Evolutionary conservation across 495 filamentous ascomycete genomes (phyloP).

Genomic region (Penicillium angulare): DNA sequence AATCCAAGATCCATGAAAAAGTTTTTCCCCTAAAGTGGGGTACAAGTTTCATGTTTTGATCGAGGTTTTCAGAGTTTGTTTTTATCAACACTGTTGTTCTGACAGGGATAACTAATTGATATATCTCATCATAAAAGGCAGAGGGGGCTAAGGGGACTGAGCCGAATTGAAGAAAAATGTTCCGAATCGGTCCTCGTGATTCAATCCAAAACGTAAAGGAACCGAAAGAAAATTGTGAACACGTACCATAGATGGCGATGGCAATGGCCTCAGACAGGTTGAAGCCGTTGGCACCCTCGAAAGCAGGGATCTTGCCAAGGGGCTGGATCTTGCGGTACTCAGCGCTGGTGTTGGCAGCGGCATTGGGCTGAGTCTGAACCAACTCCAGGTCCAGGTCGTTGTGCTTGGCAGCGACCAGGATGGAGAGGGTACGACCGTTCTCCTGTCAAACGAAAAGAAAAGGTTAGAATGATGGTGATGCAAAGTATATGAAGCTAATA

Average conservation of each 20-base stretch:
- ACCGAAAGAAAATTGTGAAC: constrained; percentile 9
- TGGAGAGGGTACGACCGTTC: constrained; percentile 84
- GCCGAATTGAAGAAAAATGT: no score
- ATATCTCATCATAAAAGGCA: constrained; percentile 72
- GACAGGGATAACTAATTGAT: constrained; percentile 97
- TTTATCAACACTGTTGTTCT: constrained; percentile 85
- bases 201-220: constrained; percentile 4
- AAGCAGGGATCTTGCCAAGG: constrained; percentile 87
- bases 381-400: constrained; percentile 89
- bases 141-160: constrained; percentile 5
- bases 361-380: constrained; percentile 60
- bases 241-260: constrained; percentile 96
- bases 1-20: constrained; percentile 13
- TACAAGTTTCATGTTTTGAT: constrained; percentile 34
- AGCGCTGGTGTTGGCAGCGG: constrained; percentile 41
- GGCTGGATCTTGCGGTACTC: constrained; percentile 86
- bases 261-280: constrained; percentile 85
- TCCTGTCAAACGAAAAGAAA: constrained; percentile 49
- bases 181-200: no score
- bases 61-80: constrained; percentile 70
- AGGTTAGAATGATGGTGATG: constrained; percentile 10
- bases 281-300: constrained; percentile 91
- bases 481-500: background rate
- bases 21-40: constrained; percentile 32
- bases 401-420: constrained; percentile 90